A percentile compares a stretch with the other conserved stretches of the same genome.
Evolutionary conservation across 257 asterid genomes (phyloP).

Genomic region (Solanum peruvianum): DNA sequence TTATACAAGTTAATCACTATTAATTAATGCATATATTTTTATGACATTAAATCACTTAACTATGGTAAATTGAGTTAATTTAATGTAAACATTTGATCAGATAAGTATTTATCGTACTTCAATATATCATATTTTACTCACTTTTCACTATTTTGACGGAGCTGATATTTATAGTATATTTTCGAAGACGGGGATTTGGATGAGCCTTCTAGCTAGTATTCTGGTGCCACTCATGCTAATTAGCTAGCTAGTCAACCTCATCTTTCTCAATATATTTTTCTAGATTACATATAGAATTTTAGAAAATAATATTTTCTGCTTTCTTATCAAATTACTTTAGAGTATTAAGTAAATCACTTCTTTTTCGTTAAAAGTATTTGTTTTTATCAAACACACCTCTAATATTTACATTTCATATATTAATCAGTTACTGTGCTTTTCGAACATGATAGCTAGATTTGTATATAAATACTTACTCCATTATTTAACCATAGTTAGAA

Average conservation of each 20-base stretch:
- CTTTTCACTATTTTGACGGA: not conserved
- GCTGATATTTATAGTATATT: no score
- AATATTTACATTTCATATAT: no score
- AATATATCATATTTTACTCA: not conserved
- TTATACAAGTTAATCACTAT: no score
- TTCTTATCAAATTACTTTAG: not conserved
- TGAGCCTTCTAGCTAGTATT: not conserved
- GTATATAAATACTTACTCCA: not conserved
- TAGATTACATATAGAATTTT: no score
- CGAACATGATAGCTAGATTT: not conserved
- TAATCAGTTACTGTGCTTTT: not conserved
- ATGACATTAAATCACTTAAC: not conserved
- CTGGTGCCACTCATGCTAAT: not conserved
- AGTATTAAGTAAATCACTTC: not conserved
- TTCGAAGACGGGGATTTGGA: not conserved
- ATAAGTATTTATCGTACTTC: no score
- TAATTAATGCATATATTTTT: not conserved
- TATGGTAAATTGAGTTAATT: no score
- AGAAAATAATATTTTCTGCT: no score
- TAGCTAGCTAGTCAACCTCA: not conserved
- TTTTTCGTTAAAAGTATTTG: no score
- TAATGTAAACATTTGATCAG: no score
- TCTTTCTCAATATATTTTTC: no score
- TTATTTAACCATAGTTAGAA: not conserved
- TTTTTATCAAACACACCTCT: not conserved